A percentile compares a stretch with the other conserved stretches of the same genome.
Conservation (phyloP, 2,329 filamentous ascomycete species). For the Dothistroma septosporum region DNA sequence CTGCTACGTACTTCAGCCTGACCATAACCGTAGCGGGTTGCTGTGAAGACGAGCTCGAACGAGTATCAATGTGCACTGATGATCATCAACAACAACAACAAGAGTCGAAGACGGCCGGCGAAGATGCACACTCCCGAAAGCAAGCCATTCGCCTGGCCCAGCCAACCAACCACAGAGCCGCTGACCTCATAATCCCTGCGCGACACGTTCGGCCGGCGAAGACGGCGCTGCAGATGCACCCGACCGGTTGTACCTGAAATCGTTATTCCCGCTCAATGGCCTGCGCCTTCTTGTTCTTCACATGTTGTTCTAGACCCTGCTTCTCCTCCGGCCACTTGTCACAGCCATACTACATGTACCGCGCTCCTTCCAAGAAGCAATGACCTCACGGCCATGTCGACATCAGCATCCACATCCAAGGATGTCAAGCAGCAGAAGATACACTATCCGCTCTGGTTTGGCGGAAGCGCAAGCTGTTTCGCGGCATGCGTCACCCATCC, state of each 20-base stretch:
- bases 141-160: no score
- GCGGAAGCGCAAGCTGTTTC: slow-evolving; percentile 87
- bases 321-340: neutral
- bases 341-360: neutral
- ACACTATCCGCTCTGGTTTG: slow-evolving; percentile 71
- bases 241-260: neutral
- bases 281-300: neutral
- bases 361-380: slow-evolving; percentile 23
- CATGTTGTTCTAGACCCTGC: neutral
- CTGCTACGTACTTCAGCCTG: slow-evolving; percentile 11
- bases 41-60: neutral
- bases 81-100: no score
- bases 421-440: slow-evolving; percentile 41
- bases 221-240: neutral
- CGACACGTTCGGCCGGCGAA: neutral
- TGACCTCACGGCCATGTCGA: slow-evolving; percentile 39
- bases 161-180: neutral
- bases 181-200: neutral
- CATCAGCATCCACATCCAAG: slow-evolving; percentile 41
- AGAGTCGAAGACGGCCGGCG: neutral
- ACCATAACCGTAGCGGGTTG: neutral
- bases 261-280: slow-evolving; percentile 4
- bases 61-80: neutral
- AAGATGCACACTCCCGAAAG: neutral
- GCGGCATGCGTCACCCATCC: slow-evolving; percentile 91